Base-by-base conservation (phyloP, 2,329 filamentous ascomycete species). In the Knoxdaviesia capensis region DNA sequence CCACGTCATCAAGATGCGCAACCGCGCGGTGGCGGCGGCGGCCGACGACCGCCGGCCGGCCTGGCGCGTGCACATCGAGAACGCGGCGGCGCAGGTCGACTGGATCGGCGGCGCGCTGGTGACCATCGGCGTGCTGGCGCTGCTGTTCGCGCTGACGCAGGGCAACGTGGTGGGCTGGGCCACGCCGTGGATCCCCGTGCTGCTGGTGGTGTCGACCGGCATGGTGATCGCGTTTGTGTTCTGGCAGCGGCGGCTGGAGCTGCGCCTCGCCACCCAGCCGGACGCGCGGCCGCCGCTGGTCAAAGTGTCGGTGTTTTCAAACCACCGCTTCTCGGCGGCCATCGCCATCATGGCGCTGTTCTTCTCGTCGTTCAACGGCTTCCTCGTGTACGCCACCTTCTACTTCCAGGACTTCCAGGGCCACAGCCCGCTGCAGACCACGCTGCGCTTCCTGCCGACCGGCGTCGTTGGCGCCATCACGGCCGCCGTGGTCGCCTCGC, bases 101-200 rank as follows among this genome's bases (percentile, higher is more conserved):
- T 82, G 77, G 77, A 56, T 76, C 7, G 78, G 78, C 4, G 77
- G 71, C 0, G 60, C 65, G 0, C 59, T 80, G 36, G 66, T 82
- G 47, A 82, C 78, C 0, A 53, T 63, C 1, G 74, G 72, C 0
- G 62, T 80, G 4, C 56, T 82, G 6, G 65, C 72, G 0, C 62
- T 83, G 7, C 62, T 81, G 34, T 78, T 81, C 45, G 71, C 75
- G 1, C 59, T 83, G 31, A 79, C 77, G 0, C 70, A 82, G 51
- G 78, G 77, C 20, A 80, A 80, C 48, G 71, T 78, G 0, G 70
- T 76, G 2, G 77, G 78, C 5, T 84, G 78, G 78, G 54, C 57
- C 6, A 71, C 68, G 0, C 65, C 75, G 0, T 81, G 74, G 68
- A 64, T 81, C 5, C 65, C 71, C 1, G 60, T 63, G 2, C 56